Evolutionary conservation across 2,329 filamentous ascomycete species (phyloP), one percentile per base, ranked within the genome.

Genomic region (Aspergillus calidoustus): DNA sequence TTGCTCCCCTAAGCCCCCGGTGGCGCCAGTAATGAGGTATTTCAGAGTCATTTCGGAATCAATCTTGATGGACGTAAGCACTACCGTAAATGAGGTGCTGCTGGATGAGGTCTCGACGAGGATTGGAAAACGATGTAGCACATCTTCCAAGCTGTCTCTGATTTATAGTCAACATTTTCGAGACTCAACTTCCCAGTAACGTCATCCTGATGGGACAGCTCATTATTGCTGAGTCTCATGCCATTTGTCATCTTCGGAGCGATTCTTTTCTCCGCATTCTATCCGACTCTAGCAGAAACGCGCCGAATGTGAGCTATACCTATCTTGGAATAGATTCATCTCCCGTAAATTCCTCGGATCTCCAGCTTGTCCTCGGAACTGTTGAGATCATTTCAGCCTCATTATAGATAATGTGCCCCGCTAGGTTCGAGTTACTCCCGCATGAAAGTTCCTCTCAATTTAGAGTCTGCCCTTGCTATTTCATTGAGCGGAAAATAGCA

Each of bases 11-110:
- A 78, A 73, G 4, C 74, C 76, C 25, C 76, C 75, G 2, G 76
- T 77, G 7, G 73, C 75, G 6, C 77, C 76, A 19, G 72, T 76
- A 30, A 79, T 67, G 57, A 79, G 74, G 61, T 77, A 79, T 60
- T 76, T 77, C 34, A 76, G 67, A 8, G 71, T 68, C 72, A 75
- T 75, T 48, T 34, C 62, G 23, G 41, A 19, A 11, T 28, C 46
- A 17, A 48, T 3, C 9, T 15, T 22, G 7, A 6, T 48, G 46
- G n/a, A 48, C 23, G 13, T 9, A 28, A 28, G 44, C 44, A 17
- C 7, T 23, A 9, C 9, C 4, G 9, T 13, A 13, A 15, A 41
- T 15, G 34, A 41, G 15, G 34, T 41, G 34, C 34, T 38, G 34
- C 34, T 38, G 34, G 11, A 15, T 41, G 34, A 46, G 13, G 22